Base-by-base conservation (phyloP, 352 stramenopile species). In the Pythium aquatile region DNA sequence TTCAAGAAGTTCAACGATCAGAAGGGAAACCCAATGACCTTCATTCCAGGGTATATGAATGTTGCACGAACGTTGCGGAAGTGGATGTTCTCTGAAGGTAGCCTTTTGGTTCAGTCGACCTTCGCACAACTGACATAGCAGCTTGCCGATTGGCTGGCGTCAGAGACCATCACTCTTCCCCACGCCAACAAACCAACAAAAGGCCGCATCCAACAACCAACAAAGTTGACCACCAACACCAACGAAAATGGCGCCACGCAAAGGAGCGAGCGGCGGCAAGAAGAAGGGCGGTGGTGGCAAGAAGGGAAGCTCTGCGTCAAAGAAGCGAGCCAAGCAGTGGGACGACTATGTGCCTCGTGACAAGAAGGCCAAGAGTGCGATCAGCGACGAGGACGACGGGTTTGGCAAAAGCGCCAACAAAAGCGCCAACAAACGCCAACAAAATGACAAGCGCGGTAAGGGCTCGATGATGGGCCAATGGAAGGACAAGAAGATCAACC, bases 401-500 rank as follows among this genome's bases (percentile, higher is more conserved):
- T 20, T 32, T 5, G 26, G 46, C 14, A 60, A 35, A 30, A 20
- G 24, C n/a, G 49, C 26, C 7, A 40, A 9, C 3, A 39, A 30
- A 32, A 39, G 24, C 16, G 53, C 14, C n/a, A 13, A 58, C 29
- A 62, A 61, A 52, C 47, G 35, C 46, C 40, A 65, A 46, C 48
- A 14, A 24, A 33, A 11, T 20, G 26, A 17, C 2, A 48, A 24
- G 6, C n/a, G 37, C 9, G 30, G 29, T n/a, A 42, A 55, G 33
- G 40, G 46, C 16, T 90, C 82, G 29, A 91, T 93, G 85, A 85
- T 92, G 55, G 65, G 69, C 2, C 85, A 93, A 67, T 93, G 85
- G 85, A 88, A 91, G 58, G 57, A 83, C 30, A 74, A 79, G 24
- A 91, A 90, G 70, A 66, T 81, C 46, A n/a, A 58, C 24, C 61